Evolutionary conservation across 768 basidiomycete genomes (phyloP), one percentile per base, ranked within the genome.

Genomic region (Lanmaoa rubissima): DNA sequence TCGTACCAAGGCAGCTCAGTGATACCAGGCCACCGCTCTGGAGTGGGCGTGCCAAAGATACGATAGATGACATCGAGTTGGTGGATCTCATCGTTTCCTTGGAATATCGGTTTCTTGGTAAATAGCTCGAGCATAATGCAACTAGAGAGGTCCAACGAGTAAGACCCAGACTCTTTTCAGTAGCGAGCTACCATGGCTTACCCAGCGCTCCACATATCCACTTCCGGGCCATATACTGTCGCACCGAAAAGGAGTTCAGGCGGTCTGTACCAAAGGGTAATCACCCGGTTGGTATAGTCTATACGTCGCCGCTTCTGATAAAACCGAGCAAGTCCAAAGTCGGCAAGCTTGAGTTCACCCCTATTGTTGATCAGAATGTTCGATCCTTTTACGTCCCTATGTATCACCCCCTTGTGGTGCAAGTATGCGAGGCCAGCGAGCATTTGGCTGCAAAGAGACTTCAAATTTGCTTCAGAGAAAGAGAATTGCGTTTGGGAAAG

Each of bases 181-280:
- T 2, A 44, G n/a, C 3, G 9, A 43, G 14, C 44, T 28, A 48
- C 35, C 38, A 36, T 13, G 40, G 34, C 60, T 57, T 74, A 96
- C 94, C 97, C 97, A 41, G 97, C 97, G 71, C 94, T 96, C 97
- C 97, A 99, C 88, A 98, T 97, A 67, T 99, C 97, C 24, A 99
- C 96, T 67, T 96, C 95, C 6, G 94, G 88, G 3, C 94, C 95
- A 74, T 99, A 99, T 13, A 94, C 84, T 0, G 97, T 99, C 32
- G 94, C 92, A 31, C 97, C 97, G 65, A 98, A 87, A 40, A 99
- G 75, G 21, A 99, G 78, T 67, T 99, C 97, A 11, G 96, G 97
- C 5, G 94, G 92, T 54, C 97, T 83, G 73, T 99, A 99, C 97
- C 97, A 98, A 48, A 97, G 81, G 1, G 97, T 99, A 62, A 99